Conservation (phyloP, 2,329 filamentous ascomycete species). For the Paradendryphiella salina region DNA sequence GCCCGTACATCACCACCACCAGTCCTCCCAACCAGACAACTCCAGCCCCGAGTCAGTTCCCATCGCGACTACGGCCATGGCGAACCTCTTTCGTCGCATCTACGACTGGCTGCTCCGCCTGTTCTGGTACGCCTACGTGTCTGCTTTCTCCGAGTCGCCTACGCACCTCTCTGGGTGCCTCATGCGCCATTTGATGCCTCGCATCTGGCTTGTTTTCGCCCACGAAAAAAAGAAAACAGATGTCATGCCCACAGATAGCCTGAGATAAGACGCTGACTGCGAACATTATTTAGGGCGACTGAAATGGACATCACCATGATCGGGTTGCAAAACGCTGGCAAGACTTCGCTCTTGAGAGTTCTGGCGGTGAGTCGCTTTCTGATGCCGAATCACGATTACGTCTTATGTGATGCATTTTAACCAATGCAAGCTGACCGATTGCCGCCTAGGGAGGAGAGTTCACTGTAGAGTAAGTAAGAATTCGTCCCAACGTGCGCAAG, state of each 20-base stretch:
- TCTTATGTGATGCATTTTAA: constrained; percentile 24
- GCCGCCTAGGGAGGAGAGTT: constrained; percentile 86
- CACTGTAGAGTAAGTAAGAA: constrained; percentile 85
- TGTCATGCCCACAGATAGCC: constrained; percentile 12
- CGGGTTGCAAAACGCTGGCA: constrained; percentile 95
- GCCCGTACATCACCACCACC: constrained; percentile 37
- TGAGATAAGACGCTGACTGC: constrained; percentile 26
- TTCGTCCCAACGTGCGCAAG: constrained; percentile 29
- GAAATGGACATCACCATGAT: constrained; percentile 99
- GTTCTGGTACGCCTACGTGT: constrained; percentile 74
- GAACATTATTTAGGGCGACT: constrained; percentile 70
- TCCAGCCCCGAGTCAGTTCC: constrained; percentile 43
- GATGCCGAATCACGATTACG: constrained; percentile 39
- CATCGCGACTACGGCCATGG: constrained; percentile 61
- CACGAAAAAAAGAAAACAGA: constrained; percentile 32
- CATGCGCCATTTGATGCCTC: constrained; percentile 36
- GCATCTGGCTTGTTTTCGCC: constrained; percentile 20
- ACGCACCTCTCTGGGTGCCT: constrained; percentile 27
- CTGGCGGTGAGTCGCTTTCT: constrained; percentile 74
- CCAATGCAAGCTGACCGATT: constrained; percentile 34
- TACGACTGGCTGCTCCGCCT: constrained; percentile 98
- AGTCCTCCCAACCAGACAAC: constrained; percentile 27
- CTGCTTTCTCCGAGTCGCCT: constrained; percentile 12
- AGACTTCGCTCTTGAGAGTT: constrained; percentile 91
- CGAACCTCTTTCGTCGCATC: constrained; percentile 86